phyloP scores from a whole-genome alignment of 495 filamentous ascomycete genomes.

The Lindgomyces ingoldianus region DNA sequence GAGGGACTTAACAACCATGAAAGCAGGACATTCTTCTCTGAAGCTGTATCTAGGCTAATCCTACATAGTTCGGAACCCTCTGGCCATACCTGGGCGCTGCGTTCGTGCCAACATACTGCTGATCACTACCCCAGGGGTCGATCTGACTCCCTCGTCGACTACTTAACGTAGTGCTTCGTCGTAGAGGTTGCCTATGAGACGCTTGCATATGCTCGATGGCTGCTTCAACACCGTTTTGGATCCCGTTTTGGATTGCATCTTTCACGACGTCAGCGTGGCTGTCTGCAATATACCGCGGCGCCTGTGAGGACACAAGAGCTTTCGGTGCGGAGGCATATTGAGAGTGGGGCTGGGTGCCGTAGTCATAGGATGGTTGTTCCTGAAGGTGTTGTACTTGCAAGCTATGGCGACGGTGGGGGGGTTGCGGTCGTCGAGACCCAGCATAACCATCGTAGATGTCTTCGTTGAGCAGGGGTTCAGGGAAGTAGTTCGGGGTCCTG shows the following conservation, averaged over 20 bases:
- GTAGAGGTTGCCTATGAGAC: not conserved
- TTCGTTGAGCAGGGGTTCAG: too few species aligned
- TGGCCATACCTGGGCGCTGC: not conserved
- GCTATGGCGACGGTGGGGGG: not conserved
- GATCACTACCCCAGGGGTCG: not conserved
- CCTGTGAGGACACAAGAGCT: not conserved
- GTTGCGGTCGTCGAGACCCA: too few species aligned
- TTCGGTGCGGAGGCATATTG: not conserved
- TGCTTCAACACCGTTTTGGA: not conserved
- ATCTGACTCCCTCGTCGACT: not conserved
- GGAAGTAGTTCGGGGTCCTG: too few species aligned
- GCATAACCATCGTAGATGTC: too few species aligned
- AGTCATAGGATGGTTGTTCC: not conserved
- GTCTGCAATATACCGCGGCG: not conserved
- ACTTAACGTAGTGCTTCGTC: not conserved
- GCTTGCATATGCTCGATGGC: not conserved
- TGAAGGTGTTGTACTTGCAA: not conserved
- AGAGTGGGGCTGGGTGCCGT: not conserved
- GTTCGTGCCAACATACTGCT: not conserved
- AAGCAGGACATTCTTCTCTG: too few species aligned
- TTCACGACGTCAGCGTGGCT: not conserved
- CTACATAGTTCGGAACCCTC: too few species aligned
- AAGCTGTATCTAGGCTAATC: too few species aligned
- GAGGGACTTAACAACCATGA: too few species aligned
- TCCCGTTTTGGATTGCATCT: too few species aligned